Evolutionary conservation across 2,329 filamentous ascomycete genomes (phyloP).

Genomic region (Byssothecium circinans): DNA sequence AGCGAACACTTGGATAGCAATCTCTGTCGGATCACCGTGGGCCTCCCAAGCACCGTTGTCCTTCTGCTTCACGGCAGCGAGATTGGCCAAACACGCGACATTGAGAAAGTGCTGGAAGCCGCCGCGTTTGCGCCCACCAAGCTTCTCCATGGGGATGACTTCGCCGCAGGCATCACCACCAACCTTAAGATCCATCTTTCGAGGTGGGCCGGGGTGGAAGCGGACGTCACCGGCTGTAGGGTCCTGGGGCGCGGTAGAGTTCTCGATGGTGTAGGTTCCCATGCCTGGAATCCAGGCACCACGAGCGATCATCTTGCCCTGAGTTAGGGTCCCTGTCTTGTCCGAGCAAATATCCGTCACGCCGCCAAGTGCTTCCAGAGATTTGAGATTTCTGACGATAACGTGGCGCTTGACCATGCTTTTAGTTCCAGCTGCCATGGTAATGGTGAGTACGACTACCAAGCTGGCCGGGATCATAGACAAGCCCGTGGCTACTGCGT

Average conservation of each 20-base stretch:
- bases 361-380: constrained; percentile 38
- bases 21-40: constrained; percentile 59
- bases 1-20: constrained; percentile 74
- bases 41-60: constrained; percentile 44
- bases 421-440: constrained; percentile 43
- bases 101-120: constrained; percentile 36
- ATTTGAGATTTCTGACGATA: constrained; percentile 38
- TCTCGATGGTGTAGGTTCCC: constrained; percentile 41
- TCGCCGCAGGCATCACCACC: constrained; percentile 15
- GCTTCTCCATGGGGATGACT: constrained; percentile 17
- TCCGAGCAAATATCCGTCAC: constrained; percentile 54
- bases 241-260: constrained; percentile 36
- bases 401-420: constrained; percentile 38
- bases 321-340: constrained; percentile 50
- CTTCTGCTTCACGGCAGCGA: constrained; percentile 50
- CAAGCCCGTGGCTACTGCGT: constrained; percentile 42
- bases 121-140: constrained; percentile 20
- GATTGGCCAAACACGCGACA: constrained; percentile 49
- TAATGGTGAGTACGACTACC: constrained; percentile 44
- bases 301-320: constrained; percentile 41
- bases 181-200: constrained; percentile 25
- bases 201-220: constrained; percentile 21
- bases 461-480: constrained; percentile 43
- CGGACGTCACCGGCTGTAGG: constrained; percentile 35
- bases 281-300: constrained; percentile 41